Evolutionary conservation across 495 filamentous ascomycete species (phyloP), one percentile per base, ranked within the genome.

Genomic region (Jackrogersella multiformis): DNA sequence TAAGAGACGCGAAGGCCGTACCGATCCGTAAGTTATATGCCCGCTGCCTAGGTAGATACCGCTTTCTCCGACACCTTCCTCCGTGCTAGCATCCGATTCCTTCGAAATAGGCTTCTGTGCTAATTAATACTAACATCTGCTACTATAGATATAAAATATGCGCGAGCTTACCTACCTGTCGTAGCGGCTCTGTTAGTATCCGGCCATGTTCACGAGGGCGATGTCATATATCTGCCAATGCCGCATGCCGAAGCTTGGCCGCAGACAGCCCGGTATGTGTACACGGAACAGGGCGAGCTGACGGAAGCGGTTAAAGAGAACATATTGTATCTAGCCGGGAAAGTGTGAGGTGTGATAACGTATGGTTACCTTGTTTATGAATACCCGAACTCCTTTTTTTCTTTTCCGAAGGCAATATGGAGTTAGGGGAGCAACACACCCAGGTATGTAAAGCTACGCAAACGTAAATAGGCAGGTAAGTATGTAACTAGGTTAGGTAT

Each of bases 201-300:
- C 1, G 79, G 80, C 20, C 79, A 82, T 68, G 76, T 87, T 15
- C 72, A 72, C 32, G 77, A 77, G 23, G 79, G 81, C 24, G 85
- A 87, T 56, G 72, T 80, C 1, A 73, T 88, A 34, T 83, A 88
- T 46, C 74, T 88, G 8, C 86, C 86, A 0, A 39, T 88, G 52
- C 86, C 84, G 10, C 77, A 81, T 44, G 85, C 86, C 0, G 78
- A 84, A 45, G 79, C 72, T 7, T 88, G 85, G 85, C 51, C 56
- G 0, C 76, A 81, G 46, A 84, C 82, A 1, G 76, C 86, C 16
- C 74, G 73, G 9, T 81, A 83, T 64, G 76, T 82, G 38, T 87
- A 87, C 64, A 85, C 80, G 0, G 82, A 84, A 5, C 72, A 78
- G 48, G 79, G 74, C 10, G 78, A 79, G 51, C 59, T 86, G 20